These are phyloP conservation scores for Pleoardoris graminearum DNA, from an alignment of 2,329 filamentous ascomycete genomes.

Conservation along the genomic window DNA sequence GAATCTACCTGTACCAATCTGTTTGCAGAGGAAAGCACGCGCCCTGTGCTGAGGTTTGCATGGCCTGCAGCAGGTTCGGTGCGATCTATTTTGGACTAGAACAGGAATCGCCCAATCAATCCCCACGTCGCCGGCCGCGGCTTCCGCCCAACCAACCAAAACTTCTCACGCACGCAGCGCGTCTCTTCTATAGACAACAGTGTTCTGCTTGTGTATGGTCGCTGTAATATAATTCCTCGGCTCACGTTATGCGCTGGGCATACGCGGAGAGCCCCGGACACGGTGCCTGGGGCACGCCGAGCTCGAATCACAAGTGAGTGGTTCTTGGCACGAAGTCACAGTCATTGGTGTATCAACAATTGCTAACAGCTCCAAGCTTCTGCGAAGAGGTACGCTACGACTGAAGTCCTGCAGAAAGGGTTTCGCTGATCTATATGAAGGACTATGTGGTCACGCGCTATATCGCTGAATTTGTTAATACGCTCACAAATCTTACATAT, in stretches of 20 bases:
- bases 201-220: too few relatives aligned
- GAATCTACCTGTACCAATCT: too few relatives aligned
- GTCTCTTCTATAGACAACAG: neutral
- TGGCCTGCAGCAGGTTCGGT: neutral
- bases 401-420: too few relatives aligned
- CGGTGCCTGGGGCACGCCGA: conserved; percentile 16
- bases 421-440: too few relatives aligned
- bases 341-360: neutral
- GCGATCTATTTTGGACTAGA: neutral
- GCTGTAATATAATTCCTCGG: too few relatives aligned
- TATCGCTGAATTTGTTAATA: conserved; percentile 59
- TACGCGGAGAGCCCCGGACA: conserved; percentile 15
- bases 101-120: neutral
- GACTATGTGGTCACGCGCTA: conserved; percentile 59
- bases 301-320: conserved; percentile 2
- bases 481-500: conserved; percentile 56
- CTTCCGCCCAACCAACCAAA: neutral
- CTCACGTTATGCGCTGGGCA: conserved; percentile 10
- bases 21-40: too few relatives aligned
- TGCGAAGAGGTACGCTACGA: conserved; percentile 45
- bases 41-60: neutral
- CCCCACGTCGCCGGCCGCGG: neutral
- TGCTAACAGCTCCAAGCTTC: conserved; percentile 33
- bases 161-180: neutral
- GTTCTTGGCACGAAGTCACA: neutral